Base-by-base conservation (phyloP, 768 basidiomycete genomes). In the Pholiota conissans region DNA sequence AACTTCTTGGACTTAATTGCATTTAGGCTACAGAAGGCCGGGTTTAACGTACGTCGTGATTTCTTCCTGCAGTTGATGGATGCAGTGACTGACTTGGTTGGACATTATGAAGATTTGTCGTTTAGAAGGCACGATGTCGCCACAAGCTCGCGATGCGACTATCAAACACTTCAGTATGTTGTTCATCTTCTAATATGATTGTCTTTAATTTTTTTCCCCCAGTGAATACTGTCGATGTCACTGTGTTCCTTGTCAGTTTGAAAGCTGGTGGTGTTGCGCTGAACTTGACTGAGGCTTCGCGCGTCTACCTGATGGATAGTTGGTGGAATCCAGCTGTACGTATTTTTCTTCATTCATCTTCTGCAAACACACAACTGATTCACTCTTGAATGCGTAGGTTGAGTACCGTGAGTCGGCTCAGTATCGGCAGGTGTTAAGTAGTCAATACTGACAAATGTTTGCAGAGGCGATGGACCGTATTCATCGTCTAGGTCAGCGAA, bases 321-420 rank as follows among this genome's bases (percentile, higher is more conserved):
- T 96, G 93, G 93, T 96, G 95, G 95, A 98, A 98, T 69, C 95
- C 95, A 6, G 94, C 94, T n/a, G 91, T 89, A 74, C 56, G 72
- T 66, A 27, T 47, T 55, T 57, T 4, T 50, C 18, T 35, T 28
- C 42, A 11, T 26, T 46, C 27, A 11, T 5, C 47, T 49, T 46
- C 53, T 16, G 16, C 37, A 26, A 10, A 30, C 7, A 13, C 46
- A 61, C 18, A 58, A 32, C 30, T 52, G 22, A 39, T 13, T 39
- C 37, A n/a, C 55, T 13, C 9, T 20, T 45, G 10, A 9, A 32
- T 49, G 32, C 10, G 26, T 52, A 84, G 82, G 87, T 91, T 52
- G 91, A 91, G 75, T 93, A 82, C 66, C 90, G 90, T 91, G 70
- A 75, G 90, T 79, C 20, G 14, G 39, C 18, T 26, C 7, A 11